These are phyloP conservation scores for Boletellus emodensis DNA, from an alignment of 768 basidiomycete species.

Conservation along the genomic window DNA sequence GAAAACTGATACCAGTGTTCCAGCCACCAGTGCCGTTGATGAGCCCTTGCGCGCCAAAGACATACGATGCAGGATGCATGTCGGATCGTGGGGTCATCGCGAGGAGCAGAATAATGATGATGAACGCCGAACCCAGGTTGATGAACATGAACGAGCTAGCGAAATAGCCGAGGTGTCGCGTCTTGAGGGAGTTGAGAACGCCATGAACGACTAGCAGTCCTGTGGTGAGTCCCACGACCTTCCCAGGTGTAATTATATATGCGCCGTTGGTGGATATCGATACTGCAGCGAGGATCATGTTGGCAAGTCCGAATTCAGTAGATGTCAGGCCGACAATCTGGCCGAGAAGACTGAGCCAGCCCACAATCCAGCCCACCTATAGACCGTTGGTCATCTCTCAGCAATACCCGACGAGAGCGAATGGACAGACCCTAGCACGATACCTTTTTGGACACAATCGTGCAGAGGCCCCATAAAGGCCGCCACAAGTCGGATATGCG, in stretches of 20 bases:
- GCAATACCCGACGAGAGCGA: background rate
- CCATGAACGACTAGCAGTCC: slow-evolving; percentile 42
- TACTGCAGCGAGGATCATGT: slow-evolving; percentile 30
- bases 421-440: slow-evolving; percentile 51
- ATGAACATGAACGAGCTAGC: slow-evolving; percentile 39
- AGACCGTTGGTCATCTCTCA: background rate
- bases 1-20: slow-evolving; percentile 39
- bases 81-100: slow-evolving; percentile 43
- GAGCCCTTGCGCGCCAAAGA: slow-evolving; percentile 46
- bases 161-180: slow-evolving; percentile 32
- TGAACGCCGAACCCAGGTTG: slow-evolving; percentile 40
- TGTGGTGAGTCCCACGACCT: slow-evolving; percentile 40
- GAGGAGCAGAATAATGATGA: slow-evolving; percentile 42
- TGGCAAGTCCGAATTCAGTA: slow-evolving; percentile 36
- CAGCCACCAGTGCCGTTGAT: slow-evolving; percentile 42
- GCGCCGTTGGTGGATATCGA: slow-evolving; percentile 27
- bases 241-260: slow-evolving; percentile 35
- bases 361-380: slow-evolving; percentile 29
- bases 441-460: slow-evolving; percentile 61
- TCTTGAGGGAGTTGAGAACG: slow-evolving; percentile 42
- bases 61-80: slow-evolving; percentile 56
- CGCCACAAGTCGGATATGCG: slow-evolving; percentile 31
- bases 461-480: slow-evolving; percentile 71
- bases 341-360: slow-evolving; percentile 32
- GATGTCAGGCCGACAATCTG: slow-evolving; percentile 30